These are phyloP conservation scores for Candida quercuum DNA, from an alignment of 805 yeast species.

Conservation along the genomic window DNA sequence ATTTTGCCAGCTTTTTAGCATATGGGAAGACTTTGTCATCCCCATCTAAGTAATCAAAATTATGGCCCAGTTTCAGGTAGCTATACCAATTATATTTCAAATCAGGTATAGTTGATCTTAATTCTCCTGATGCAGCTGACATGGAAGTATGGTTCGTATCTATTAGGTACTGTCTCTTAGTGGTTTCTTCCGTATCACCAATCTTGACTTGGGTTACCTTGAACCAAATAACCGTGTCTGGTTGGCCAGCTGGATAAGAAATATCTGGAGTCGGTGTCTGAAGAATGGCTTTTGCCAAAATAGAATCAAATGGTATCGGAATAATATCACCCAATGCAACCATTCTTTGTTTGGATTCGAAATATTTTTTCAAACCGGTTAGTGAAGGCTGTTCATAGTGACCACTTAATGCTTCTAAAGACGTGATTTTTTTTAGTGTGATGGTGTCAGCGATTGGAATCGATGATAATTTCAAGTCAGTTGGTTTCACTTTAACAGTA, in stretches of 20 bases:
- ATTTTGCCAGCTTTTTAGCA: conserved; percentile 47
- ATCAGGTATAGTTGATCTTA: conserved; percentile 30
- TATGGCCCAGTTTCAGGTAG: conserved; percentile 40
- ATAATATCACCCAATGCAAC: conserved; percentile 63
- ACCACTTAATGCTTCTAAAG: conserved; percentile 64
- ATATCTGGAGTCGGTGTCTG: conserved; percentile 8
- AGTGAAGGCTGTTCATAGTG: conserved; percentile 56
- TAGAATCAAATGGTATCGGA: conserved; percentile 72
- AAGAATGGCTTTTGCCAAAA: conserved; percentile 46
- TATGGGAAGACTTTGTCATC: conserved; percentile 33
- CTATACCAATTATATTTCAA: conserved; percentile 34
- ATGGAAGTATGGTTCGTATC: conserved; percentile 67
- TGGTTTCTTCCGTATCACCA: conserved; percentile 25
- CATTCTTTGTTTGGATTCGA: conserved; percentile 53
- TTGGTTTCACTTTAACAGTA: conserved; percentile 12
- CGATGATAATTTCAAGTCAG: conserved; percentile 14
- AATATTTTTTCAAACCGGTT: conserved; percentile 53
- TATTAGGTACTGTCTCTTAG: conserved; percentile 43
- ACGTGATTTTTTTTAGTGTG: conserved; percentile 60
- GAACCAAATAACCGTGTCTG: conserved; percentile 84
- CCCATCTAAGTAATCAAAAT: conserved; percentile 29
- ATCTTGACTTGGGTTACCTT: conserved; percentile 45
- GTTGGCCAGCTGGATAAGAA: conserved; percentile 47
- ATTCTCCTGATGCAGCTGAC: conserved; percentile 59
- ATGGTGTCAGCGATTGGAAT: conserved; percentile 55